phyloP scores from a whole-genome alignment of 2,329 filamentous ascomycete species.

The Didymella pinodella region DNA sequence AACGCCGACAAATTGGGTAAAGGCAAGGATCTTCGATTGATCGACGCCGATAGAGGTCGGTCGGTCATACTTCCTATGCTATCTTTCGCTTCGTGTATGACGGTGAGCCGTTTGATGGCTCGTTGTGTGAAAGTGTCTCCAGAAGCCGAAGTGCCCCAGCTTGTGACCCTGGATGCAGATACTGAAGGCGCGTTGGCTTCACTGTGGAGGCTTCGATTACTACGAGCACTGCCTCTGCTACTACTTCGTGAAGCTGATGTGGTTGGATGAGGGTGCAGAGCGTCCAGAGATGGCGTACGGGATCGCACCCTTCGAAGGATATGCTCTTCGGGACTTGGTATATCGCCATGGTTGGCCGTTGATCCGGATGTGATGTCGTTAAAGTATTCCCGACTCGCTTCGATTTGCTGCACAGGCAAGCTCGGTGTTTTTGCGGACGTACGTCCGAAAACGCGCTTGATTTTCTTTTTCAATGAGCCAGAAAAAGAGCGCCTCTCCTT shows the following conservation, averaged over 20 bases:
- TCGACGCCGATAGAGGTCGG: constrained; percentile 15
- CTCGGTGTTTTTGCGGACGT: constrained; percentile 38
- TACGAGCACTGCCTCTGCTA: constrained; percentile 36
- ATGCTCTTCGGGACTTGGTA: constrained; percentile 52
- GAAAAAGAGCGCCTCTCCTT: constrained; percentile 69
- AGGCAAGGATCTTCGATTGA: constrained; percentile 31
- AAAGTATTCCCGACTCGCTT: constrained; percentile 55
- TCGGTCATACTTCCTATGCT: constrained; percentile 44
- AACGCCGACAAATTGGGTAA: constrained; percentile 38
- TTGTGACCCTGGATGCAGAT: constrained; percentile 65
- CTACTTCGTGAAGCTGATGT: constrained; percentile 33
- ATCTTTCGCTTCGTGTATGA: constrained; percentile 65
- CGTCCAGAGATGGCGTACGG: constrained; percentile 38
- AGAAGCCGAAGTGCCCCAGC: constrained; percentile 72
- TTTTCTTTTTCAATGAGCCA: constrained; percentile 65
- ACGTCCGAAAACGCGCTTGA: constrained; percentile 66
- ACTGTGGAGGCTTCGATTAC: constrained; percentile 43
- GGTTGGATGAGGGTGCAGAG: constrained; percentile 17
- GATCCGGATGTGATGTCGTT: constrained; percentile 12
- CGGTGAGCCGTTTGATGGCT: constrained; percentile 67
- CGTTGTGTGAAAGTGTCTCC: constrained; percentile 62
- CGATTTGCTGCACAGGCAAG: constrained; percentile 63
- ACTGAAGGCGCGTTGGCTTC: constrained; percentile 61
- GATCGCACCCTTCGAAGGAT: constrained; percentile 54
- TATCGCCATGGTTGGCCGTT: constrained; percentile 44